Base-by-base conservation (phyloP, 257 asterid species). In the Gynochthodes officinalis region DNA sequence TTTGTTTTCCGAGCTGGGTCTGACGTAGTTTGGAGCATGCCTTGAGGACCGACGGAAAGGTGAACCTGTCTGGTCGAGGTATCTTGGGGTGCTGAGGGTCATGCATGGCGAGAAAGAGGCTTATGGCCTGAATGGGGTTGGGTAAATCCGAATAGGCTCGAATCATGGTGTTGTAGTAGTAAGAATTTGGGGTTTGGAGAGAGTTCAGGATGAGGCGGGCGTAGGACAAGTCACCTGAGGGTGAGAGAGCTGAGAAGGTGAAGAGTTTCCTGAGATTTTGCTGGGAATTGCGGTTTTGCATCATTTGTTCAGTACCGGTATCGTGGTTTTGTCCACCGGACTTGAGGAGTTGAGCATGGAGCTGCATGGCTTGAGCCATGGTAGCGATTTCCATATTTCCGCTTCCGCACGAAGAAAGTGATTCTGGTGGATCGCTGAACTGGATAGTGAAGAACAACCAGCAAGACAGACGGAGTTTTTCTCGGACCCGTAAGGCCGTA, bases 171-270 rank as follows among this genome's bases (percentile, higher is more conserved):
- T 77, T 77, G 73, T 65, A 65, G 63, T 73, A 73, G n/a, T 73
- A 80, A n/a, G 82, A 80, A 14, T 70, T 80, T 1, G 77, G 74
- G 23, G 71, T 48, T 14, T 7, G 63, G 28, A 76, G 72, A 15
- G 79, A 66, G 64, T 33, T 80, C 19, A 76, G 27, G 72, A 76
- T 72, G 28, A 58, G 75, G 60, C 75, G 80, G 53, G 83, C 80
- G 54, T 75, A 76, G 23, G 74, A 23, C 27, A 72, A 60, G 75
- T 75, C 69, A 7, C 83, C 83, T 9, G 83, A 58, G 16, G 76
- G 67, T 2, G 83, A 80, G 71, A 80, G 78, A 60, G 83, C 81
- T 5, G 78, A 66, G 80, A 80, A 80, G 23, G 83, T 80, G 64
- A 80, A 79, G 46, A 79, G 77, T 7, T 72, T 67, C 72, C 77